Conservation (phyloP, 2,329 filamentous ascomycete species). For the Aspergillus awamori region DNA sequence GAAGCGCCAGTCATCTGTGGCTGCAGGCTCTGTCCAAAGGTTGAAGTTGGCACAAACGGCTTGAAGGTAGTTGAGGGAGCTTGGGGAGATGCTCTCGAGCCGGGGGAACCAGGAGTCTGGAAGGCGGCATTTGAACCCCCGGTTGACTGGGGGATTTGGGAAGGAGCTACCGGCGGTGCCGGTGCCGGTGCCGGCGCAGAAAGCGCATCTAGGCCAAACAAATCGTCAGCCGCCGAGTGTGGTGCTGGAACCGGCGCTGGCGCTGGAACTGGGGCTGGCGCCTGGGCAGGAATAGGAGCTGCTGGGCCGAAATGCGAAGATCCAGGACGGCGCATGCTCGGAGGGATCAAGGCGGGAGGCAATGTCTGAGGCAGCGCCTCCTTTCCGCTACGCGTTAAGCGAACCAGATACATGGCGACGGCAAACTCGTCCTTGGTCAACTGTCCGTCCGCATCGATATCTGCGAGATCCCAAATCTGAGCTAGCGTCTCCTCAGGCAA, state of each 20-base stretch:
- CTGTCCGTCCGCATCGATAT: conserved; percentile 87
- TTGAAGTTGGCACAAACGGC: conserved; percentile 88
- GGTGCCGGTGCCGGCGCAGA: conserved; percentile 52
- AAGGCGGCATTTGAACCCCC: conserved; percentile 67
- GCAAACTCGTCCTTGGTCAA: conserved; percentile 90
- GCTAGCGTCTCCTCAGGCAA: conserved; percentile 86
- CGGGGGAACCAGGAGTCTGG: conserved; percentile 58
- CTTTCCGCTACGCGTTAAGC: conserved; percentile 78
- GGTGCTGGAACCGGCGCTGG: conserved; percentile 55
- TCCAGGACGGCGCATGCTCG: conserved; percentile 70
- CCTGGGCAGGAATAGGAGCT: conserved; percentile 48
- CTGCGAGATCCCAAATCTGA: conserved; percentile 95
- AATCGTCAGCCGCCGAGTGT: conserved; percentile 86
- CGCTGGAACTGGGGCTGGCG: conserved; percentile 48
- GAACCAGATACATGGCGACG: conserved; percentile 95
- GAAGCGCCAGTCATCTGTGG: conserved; percentile 73
- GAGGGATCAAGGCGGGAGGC: conserved; percentile 80
- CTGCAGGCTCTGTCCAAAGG: conserved; percentile 82
- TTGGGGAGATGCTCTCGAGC: conserved; percentile 42
- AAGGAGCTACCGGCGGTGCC: conserved; percentile 57
- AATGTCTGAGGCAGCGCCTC: conserved; percentile 74
- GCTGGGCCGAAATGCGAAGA: conserved; percentile 36
- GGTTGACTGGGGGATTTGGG: conserved; percentile 68
- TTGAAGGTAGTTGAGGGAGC: conserved; percentile 66
- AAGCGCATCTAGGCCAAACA: conserved; percentile 86